These are phyloP conservation scores for Thalassiosira mediterranea DNA, from an alignment of 352 stramenopile genomes.

Conservation along the genomic window DNA sequence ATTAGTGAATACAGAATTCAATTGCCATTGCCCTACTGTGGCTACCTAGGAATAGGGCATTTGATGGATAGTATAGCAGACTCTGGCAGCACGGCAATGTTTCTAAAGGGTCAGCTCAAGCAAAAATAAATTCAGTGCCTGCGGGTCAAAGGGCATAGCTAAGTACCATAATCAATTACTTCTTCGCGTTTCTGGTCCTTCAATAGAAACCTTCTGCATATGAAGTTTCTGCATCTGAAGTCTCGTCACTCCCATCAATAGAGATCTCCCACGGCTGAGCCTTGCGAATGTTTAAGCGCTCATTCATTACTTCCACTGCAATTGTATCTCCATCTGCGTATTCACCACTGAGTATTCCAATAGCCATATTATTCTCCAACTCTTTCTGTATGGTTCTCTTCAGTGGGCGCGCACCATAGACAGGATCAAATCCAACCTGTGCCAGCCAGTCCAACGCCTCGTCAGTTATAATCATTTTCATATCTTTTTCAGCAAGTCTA, in stretches of 20 bases:
- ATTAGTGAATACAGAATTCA: too few species aligned
- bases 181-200: too few species aligned
- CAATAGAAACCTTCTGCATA: constrained; percentile 26
- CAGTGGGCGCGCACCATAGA: constrained; percentile 94
- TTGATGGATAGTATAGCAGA: too few species aligned
- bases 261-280: constrained; percentile 32
- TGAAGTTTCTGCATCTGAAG: constrained; percentile 17
- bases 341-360: constrained; percentile 89
- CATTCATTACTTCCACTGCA: constrained; percentile 47
- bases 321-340: constrained; percentile 87
- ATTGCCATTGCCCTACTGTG: too few species aligned
- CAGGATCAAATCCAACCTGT: constrained; percentile 92
- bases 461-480: constrained; percentile 89
- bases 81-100: too few species aligned
- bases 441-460: constrained; percentile 91
- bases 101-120: too few species aligned
- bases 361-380: constrained; percentile 93
- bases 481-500: constrained; percentile 91
- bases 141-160: too few species aligned
- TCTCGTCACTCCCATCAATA: constrained; percentile 25
- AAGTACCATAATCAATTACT: too few species aligned
- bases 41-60: too few species aligned
- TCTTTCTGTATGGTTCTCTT: constrained; percentile 96
- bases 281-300: constrained; percentile 45
- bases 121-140: too few species aligned